Evolutionary conservation across 345 rosid genomes (phyloP).

Genomic region (Erodium maritimum): DNA sequence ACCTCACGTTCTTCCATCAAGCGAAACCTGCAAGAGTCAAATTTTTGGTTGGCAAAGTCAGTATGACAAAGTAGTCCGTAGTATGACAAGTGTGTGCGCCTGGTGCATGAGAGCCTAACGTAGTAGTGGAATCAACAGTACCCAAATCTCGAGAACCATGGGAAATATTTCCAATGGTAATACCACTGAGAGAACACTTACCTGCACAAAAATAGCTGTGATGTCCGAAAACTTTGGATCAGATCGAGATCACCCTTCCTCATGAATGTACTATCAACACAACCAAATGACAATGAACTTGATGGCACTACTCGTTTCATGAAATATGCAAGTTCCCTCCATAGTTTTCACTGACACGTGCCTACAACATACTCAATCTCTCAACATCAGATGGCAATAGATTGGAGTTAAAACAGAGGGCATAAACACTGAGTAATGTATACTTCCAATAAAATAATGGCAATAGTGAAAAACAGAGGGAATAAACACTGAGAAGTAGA

Average conservation of each 20-base stretch:
- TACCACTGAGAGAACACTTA: neutral
- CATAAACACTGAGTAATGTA: no score
- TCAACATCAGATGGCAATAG: no score
- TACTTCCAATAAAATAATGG: no score
- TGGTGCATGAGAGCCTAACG: neutral
- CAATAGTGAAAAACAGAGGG: no score
- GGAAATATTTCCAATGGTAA: neutral
- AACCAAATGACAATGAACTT: neutral
- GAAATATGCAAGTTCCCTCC: conserved; percentile 55
- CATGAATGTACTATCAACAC: neutral
- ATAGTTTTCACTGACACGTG: conserved; percentile 48
- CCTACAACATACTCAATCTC: conserved; percentile 27
- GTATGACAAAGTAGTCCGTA: neutral
- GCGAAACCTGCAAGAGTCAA: neutral
- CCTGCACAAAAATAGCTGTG: neutral
- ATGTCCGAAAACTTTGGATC: neutral
- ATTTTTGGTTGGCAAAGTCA: neutral
- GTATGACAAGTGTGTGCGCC: neutral
- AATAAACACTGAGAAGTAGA: no score
- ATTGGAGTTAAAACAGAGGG: neutral
- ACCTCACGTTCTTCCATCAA: neutral
- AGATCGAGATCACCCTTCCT: neutral
- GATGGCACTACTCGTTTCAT: neutral
- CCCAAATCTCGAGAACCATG: no score
- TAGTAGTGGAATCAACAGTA: no score